Conservation (phyloP, 2,329 filamentous ascomycete genomes). For the Stachybotrys echinatus region DNA sequence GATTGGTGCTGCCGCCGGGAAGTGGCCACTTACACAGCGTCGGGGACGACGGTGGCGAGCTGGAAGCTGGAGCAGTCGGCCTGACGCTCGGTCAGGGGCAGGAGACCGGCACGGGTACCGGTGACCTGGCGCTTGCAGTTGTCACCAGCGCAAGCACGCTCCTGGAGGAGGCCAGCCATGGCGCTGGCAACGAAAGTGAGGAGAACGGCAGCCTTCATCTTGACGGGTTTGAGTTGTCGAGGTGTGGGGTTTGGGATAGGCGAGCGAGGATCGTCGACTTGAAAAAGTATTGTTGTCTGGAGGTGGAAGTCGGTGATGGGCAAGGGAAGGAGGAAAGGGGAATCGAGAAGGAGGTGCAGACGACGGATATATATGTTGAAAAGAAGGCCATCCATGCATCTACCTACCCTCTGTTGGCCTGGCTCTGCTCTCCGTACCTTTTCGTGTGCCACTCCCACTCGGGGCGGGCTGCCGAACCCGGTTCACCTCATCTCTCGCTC, state of each 20-base stretch:
- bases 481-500: not conserved
- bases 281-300: conserved; percentile 2
- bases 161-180: conserved; percentile 27
- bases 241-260: not conserved
- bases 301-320: conserved; percentile 3
- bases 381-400: not conserved
- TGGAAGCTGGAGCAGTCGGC: conserved; percentile 36
- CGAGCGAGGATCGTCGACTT: conserved; percentile 3
- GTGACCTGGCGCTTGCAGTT: conserved; percentile 43
- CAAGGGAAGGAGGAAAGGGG: conserved; percentile 2
- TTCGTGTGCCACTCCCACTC: not conserved
- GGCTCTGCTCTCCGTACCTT: not conserved
- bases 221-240: conserved; percentile 13
- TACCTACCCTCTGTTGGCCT: not conserved
- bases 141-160: conserved; percentile 33
- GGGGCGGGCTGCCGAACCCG: not conserved
- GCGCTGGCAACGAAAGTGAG: conserved; percentile 31
- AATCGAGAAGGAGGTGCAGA: conserved; percentile 2
- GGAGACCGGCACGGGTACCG: conserved; percentile 32
- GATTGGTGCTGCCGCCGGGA: not conserved
- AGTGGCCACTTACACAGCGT: conserved; percentile 27
- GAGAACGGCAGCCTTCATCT: conserved; percentile 35
- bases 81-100: conserved; percentile 26
- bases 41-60: conserved; percentile 32
- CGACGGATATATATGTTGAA: conserved; percentile 4